Conservation (phyloP, 1,284 basidiomycete species). For the Lignosus rhinocerotis region DNA sequence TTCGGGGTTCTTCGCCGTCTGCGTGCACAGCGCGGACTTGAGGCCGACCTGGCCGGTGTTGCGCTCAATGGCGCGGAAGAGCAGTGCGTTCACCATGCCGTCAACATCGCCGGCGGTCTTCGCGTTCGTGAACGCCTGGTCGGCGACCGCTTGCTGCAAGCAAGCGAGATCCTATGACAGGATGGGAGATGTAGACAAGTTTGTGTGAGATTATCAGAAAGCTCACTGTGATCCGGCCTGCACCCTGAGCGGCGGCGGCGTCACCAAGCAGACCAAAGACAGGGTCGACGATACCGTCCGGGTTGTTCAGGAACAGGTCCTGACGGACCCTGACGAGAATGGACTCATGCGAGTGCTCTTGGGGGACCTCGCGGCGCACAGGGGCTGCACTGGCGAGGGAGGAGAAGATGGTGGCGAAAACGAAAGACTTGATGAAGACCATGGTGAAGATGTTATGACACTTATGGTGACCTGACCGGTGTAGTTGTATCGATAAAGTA, state of each 20-base stretch:
- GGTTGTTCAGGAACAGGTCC: slow-evolving; percentile 56
- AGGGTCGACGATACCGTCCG: slow-evolving; percentile 58
- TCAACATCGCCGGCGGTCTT: slow-evolving; percentile 59
- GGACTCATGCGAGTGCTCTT: slow-evolving; percentile 68
- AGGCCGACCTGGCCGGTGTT: slow-evolving; percentile 62
- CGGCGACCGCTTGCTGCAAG: slow-evolving; percentile 64
- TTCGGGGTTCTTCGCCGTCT: slow-evolving; percentile 62
- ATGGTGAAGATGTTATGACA: slow-evolving; percentile 38
- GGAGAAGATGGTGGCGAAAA: slow-evolving; percentile 38
- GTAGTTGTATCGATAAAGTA: slow-evolving; percentile 24
- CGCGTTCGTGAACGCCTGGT: slow-evolving; percentile 72
- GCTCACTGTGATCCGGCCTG: slow-evolving; percentile 53
- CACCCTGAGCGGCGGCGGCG: slow-evolving; percentile 56
- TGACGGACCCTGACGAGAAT: slow-evolving; percentile 52
- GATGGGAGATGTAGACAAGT: not conserved
- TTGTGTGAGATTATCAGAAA: not conserved
- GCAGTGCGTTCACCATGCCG: slow-evolving; percentile 60
- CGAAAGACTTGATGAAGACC: slow-evolving; percentile 44
- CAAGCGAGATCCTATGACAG: slow-evolving; percentile 55
- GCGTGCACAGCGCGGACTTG: slow-evolving; percentile 50
- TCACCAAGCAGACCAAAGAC: slow-evolving; percentile 67
- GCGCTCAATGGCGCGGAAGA: slow-evolving; percentile 67
- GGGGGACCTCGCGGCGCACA: slow-evolving; percentile 63
- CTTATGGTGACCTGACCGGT: slow-evolving; percentile 20
- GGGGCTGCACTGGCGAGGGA: slow-evolving; percentile 43